A percentile compares a stretch with the other conserved stretches of the same genome.
phyloP scores from a whole-genome alignment of 306 rosid species.

The Prunus padus region DNA sequence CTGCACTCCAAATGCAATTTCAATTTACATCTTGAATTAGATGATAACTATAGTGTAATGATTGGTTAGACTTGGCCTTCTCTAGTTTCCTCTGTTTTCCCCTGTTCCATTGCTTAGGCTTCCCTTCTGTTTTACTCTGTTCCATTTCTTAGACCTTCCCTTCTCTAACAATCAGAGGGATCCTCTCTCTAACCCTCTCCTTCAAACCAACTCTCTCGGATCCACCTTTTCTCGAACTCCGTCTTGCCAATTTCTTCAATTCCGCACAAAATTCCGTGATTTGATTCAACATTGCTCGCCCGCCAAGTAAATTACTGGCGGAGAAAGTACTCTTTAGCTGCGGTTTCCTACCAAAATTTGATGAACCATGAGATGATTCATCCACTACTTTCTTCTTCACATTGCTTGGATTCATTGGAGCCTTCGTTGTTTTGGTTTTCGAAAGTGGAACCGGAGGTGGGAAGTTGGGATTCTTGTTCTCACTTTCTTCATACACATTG shows the following conservation, averaged over 20 bases:
- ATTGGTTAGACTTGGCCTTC: no score
- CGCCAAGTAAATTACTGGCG: slow-evolving; percentile 44
- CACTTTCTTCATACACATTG: slow-evolving; percentile 29
- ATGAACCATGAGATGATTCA: slow-evolving; percentile 21
- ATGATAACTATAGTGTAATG: no score
- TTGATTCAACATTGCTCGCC: slow-evolving; percentile 49
- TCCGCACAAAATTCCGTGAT: slow-evolving; percentile 42
- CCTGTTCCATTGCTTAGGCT: no score
- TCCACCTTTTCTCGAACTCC: slow-evolving; percentile 36
- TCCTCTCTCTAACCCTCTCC: slow-evolving; percentile 25
- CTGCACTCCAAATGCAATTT: no score
- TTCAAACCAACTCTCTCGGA: slow-evolving; percentile 29
- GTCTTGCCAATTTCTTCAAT: slow-evolving; percentile 48
- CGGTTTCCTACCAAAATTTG: slow-evolving; percentile 17
- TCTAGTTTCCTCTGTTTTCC: no score
- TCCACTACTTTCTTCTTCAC: slow-evolving; percentile 17
- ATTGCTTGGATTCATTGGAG: slow-evolving; percentile 8
- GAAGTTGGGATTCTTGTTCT: slow-evolving; percentile 52
- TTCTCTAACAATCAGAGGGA: slow-evolving; percentile 38
- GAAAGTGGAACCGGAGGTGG: slow-evolving; percentile 9
- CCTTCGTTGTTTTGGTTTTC: slow-evolving; percentile 28
- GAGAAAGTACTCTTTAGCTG: slow-evolving; percentile 49
- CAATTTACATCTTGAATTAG: no score
- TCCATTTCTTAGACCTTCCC: neutral
- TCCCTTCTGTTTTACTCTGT: no score